These are phyloP conservation scores for Thelonectria discophora DNA, from an alignment of 2,329 filamentous ascomycete species.

Conservation along the genomic window DNA sequence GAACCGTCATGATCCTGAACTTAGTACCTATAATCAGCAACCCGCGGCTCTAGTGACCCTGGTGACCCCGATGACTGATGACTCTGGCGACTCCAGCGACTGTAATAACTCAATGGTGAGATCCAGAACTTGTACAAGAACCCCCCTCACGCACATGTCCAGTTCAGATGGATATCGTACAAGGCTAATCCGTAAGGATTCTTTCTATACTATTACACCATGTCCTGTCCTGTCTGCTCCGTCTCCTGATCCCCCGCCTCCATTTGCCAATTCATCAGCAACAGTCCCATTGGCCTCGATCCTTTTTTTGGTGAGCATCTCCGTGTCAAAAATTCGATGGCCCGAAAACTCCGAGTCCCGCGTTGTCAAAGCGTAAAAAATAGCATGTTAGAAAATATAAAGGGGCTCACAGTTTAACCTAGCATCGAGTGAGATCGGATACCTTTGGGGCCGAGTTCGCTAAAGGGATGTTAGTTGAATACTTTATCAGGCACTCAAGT, in stretches of 20 bases:
- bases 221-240: slow-evolving; percentile 9
- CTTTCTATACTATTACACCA: slow-evolving; percentile 33
- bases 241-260: slow-evolving; percentile 6
- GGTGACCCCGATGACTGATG: too few species aligned
- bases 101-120: too few species aligned
- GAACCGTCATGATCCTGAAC: neutral
- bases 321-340: slow-evolving; percentile 35
- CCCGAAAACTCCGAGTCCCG: slow-evolving; percentile 36
- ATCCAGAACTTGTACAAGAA: too few species aligned
- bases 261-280: slow-evolving; percentile 1
- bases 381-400: slow-evolving; percentile 31
- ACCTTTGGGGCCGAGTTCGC: slow-evolving; percentile 64
- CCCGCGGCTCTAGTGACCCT: too few species aligned
- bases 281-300: slow-evolving; percentile 10
- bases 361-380: too few species aligned
- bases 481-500: neutral
- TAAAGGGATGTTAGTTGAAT: slow-evolving; percentile 40
- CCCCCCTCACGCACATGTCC: slow-evolving; percentile 12
- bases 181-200: slow-evolving; percentile 31
- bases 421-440: slow-evolving; percentile 64
- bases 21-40: too few species aligned
- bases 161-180: slow-evolving; percentile 27
- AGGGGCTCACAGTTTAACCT: slow-evolving; percentile 47
- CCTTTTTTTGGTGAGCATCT: slow-evolving; percentile 19
- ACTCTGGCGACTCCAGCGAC: too few species aligned